phyloP scores from a whole-genome alignment of 805 yeast genomes.

The Saccharomycopsis oosterbeekiorum region DNA sequence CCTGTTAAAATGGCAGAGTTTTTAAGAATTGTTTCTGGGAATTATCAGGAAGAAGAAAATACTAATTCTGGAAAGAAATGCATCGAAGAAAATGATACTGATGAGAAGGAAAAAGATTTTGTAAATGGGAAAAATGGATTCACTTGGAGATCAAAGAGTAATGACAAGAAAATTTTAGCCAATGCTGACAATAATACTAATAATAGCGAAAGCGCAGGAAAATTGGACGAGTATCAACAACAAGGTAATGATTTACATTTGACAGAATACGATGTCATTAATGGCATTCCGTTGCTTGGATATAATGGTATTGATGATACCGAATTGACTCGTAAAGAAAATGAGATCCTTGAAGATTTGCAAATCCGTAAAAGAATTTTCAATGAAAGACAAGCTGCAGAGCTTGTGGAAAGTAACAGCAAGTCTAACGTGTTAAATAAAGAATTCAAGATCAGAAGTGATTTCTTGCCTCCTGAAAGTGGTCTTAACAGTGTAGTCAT shows the following conservation, averaged over 20 bases:
- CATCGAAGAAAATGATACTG: slow-evolving; percentile 26
- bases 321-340: slow-evolving; percentile 35
- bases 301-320: slow-evolving; percentile 45
- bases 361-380: slow-evolving; percentile 6
- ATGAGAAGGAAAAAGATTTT: slow-evolving; percentile 10
- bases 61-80: slow-evolving; percentile 21
- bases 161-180: neutral
- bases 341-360: slow-evolving; percentile 24
- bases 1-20: slow-evolving; percentile 58
- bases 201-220: slow-evolving; percentile 1
- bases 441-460: slow-evolving; percentile 31
- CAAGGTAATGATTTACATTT: slow-evolving; percentile 51
- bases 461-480: slow-evolving; percentile 32
- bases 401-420: slow-evolving; percentile 21
- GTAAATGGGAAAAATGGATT: neutral
- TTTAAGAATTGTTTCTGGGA: slow-evolving; percentile 24
- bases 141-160: neutral
- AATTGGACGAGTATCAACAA: slow-evolving; percentile 29
- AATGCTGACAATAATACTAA: neutral
- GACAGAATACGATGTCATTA: slow-evolving; percentile 75
- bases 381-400: slow-evolving; percentile 27
- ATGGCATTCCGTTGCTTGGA: slow-evolving; percentile 62
- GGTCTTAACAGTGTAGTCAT: slow-evolving; percentile 56
- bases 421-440: slow-evolving; percentile 23
- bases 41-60: slow-evolving; percentile 20